Percentiles rank a stretch among this genome's conserved stretches.
phyloP scores from a whole-genome alignment of 2,329 filamentous ascomycete genomes.

The Colletotrichum scovillei region DNA sequence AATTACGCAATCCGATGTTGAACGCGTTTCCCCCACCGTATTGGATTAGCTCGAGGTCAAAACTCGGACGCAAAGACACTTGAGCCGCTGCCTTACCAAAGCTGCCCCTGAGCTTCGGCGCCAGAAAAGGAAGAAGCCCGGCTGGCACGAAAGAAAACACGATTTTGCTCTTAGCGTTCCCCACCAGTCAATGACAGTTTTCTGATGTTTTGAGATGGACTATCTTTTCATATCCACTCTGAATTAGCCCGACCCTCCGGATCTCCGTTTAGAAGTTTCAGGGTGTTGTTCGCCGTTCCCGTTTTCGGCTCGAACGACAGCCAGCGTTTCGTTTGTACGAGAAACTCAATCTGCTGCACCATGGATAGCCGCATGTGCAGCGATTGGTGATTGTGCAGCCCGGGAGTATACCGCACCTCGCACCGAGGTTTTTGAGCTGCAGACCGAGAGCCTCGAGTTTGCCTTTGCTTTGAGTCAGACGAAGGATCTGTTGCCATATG shows the following conservation, averaged over 20 bases:
- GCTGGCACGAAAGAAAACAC: background rate
- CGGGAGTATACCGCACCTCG: background rate
- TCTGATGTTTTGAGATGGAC: background rate
- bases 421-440: background rate
- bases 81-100: background rate
- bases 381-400: background rate
- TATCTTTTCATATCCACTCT: background rate
- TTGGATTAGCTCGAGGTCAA: background rate
- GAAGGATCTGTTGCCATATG: constrained; percentile 3
- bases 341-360: background rate
- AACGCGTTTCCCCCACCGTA: background rate
- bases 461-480: background rate
- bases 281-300: background rate
- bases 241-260: background rate
- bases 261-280: background rate
- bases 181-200: background rate
- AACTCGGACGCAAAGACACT: background rate
- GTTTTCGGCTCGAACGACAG: background rate
- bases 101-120: background rate
- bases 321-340: too few species aligned
- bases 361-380: background rate
- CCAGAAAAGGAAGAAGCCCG: background rate
- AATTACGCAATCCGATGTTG: constrained; percentile 1
- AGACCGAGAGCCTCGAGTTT: background rate
- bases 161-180: background rate